Base-by-base conservation (phyloP, 768 basidiomycete genomes). In the Clitopilus hobsonii region DNA sequence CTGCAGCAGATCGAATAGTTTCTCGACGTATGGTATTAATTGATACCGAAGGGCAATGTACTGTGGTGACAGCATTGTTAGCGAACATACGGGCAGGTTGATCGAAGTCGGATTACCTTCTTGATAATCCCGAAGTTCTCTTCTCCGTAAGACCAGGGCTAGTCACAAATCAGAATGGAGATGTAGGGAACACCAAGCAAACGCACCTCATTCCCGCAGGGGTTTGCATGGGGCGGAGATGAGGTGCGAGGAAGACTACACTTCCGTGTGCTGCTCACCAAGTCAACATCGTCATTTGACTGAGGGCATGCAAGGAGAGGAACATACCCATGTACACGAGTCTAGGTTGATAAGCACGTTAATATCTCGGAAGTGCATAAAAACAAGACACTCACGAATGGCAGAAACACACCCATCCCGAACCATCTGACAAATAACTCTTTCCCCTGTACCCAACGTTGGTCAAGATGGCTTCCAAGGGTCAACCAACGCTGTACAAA, bases 41-140 rank as follows among this genome's bases (percentile, higher is more conserved):
- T 70, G 68, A 58, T 73, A 73, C n/a, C 73, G 65, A n/a, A 71
- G 57, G 4, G 63, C 62, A 49, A 72, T 71, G 56, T 72, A 71
- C 71, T 73, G 54, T 6, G 18, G 16, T 36, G 13, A n/a, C 32
- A 36, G 32, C n/a, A 36, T 36, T n/a, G 32, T n/a, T 3, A 10
- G 32, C 8, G 14, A 27, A 26, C 22, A 7, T 10, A 27, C 20
- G 10, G 25, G 49, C 10, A 53, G 48, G n/a, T n/a, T n/a, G n/a
- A n/a, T 49, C 24, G 27, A 24, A 18, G 18, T 6, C 48, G 1
- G 20, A 7, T 47, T 57, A 67, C 69, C 63, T 69, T 61, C 55
- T 72, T 71, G 56, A 71, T 62, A 24, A 72, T 72, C 14, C 61
- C 54, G 47, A 70, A 70, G 50, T 72, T 72, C 0, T 65, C 69